These are phyloP conservation scores for Annulohypoxylon truncatum DNA, from an alignment of 2,329 filamentous ascomycete species.

Conservation along the genomic window DNA sequence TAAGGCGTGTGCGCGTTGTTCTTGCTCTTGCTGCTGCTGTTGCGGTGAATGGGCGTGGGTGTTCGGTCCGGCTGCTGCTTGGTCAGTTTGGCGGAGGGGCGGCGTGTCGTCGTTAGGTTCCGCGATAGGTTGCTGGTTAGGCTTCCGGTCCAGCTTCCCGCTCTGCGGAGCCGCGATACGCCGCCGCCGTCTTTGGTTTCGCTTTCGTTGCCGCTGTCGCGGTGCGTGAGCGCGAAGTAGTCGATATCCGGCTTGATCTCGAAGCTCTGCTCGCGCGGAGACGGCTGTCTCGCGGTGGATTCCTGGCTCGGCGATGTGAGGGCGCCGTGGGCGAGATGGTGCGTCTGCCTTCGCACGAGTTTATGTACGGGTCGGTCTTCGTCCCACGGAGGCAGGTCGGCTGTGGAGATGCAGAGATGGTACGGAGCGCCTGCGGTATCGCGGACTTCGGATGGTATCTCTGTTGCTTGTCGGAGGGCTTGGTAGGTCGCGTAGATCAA, in stretches of 20 bases:
- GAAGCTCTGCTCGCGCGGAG: slow-evolving; percentile 23
- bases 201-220: slow-evolving; percentile 32
- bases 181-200: slow-evolving; percentile 12
- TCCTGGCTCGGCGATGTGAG: slow-evolving; percentile 31
- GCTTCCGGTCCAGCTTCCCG: slow-evolving; percentile 41
- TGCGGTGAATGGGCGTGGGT: not conserved
- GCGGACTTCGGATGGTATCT: slow-evolving; percentile 70
- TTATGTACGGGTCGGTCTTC: slow-evolving; percentile 47
- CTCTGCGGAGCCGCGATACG: slow-evolving; percentile 17
- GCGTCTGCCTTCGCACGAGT: slow-evolving; percentile 48
- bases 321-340: slow-evolving; percentile 40
- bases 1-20: slow-evolving; percentile 44
- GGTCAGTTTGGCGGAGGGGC: slow-evolving; percentile 51
- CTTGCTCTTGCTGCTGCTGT: not conserved
- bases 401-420: slow-evolving; percentile 59
- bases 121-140: slow-evolving; percentile 50
- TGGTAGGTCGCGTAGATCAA: slow-evolving; percentile 80
- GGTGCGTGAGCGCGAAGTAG: slow-evolving; percentile 61
- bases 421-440: slow-evolving; percentile 69
- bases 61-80: slow-evolving; percentile 22
- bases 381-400: slow-evolving; percentile 61
- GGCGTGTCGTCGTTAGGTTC: slow-evolving; percentile 49
- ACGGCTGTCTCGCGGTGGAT: slow-evolving; percentile 4
- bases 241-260: slow-evolving; percentile 69
- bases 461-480: slow-evolving; percentile 73